Percentiles rank a stretch among this genome's conserved stretches.
phyloP scores from a whole-genome alignment of 1,284 basidiomycete genomes.

The Ustilago trichophora region DNA sequence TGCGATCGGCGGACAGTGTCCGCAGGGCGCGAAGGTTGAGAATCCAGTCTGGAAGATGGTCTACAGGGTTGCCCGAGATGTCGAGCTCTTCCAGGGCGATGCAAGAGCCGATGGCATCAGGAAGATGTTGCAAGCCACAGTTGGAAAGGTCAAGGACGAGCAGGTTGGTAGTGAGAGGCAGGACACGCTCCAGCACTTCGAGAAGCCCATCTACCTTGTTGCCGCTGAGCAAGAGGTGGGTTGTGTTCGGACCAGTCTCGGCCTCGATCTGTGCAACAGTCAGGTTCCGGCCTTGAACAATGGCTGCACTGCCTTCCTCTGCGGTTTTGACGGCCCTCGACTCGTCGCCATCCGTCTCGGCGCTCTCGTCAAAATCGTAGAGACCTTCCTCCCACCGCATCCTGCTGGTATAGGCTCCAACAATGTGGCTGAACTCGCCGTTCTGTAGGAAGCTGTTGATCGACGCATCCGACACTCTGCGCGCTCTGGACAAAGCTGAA shows the following conservation, averaged over 20 bases:
- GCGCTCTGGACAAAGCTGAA: constrained; percentile 14
- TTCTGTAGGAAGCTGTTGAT: constrained; percentile 43
- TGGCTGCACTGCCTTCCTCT: constrained; percentile 45
- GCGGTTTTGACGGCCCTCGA: constrained; percentile 40
- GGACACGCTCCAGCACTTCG: constrained; percentile 36
- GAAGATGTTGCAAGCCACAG: constrained; percentile 83
- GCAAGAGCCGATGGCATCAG: constrained; percentile 80
- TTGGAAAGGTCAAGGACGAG: constrained; percentile 68
- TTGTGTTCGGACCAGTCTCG: constrained; percentile 43
- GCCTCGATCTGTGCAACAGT: constrained; percentile 37
- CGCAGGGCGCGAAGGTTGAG: constrained; percentile 79
- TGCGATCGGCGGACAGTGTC: constrained; percentile 88
- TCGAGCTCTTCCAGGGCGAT: constrained; percentile 89
- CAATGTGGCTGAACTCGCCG: constrained; percentile 40
- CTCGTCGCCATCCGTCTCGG: constrained; percentile 34
- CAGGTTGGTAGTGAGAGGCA: constrained; percentile 36
- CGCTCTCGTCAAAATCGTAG: constrained; percentile 44
- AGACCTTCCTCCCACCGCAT: constrained; percentile 48
- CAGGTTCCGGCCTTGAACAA: constrained; percentile 35
- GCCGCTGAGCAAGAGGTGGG: constrained; percentile 38
- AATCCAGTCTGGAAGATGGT: constrained; percentile 71
- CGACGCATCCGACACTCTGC: constrained; percentile 30
- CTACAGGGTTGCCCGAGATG: constrained; percentile 86
- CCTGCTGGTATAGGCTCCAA: constrained; percentile 28
- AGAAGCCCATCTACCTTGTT: constrained; percentile 20